Percentiles rank a stretch among this genome's conserved stretches.
Conservation (phyloP, 306 rosid species). For the Cucurbita ficifolia region DNA sequence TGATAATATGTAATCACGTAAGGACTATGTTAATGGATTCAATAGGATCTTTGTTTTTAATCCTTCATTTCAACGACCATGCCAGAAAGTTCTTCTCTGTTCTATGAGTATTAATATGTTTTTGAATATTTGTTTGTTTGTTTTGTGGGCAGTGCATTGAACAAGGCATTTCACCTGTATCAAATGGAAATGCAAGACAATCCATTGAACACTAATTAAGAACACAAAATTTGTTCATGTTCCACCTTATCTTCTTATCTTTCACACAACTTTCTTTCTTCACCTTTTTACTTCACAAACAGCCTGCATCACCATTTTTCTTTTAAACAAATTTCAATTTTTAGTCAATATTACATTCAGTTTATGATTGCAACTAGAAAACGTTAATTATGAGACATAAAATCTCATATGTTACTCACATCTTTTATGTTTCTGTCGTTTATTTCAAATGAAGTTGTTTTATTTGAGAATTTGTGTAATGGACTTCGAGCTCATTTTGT, state of each 20-base stretch:
- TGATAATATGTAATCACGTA: neutral
- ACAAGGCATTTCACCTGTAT: constrained; percentile 23
- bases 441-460: too few relatives aligned
- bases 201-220: neutral
- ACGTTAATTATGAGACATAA: too few relatives aligned
- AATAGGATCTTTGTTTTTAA: neutral
- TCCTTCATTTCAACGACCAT: neutral
- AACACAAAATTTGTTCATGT: neutral
- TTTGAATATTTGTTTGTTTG: neutral
- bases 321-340: too few relatives aligned
- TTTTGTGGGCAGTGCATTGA: constrained; percentile 23
- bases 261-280: too few relatives aligned
- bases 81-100: neutral
- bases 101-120: neutral
- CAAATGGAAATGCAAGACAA: constrained; percentile 1
- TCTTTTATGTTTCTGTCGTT: too few relatives aligned
- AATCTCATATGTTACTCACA: too few relatives aligned
- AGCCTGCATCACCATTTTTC: too few relatives aligned
- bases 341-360: too few relatives aligned
- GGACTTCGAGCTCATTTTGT: too few relatives aligned
- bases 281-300: neutral
- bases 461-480: too few relatives aligned
- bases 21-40: neutral
- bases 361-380: too few relatives aligned
- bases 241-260: too few relatives aligned